Evolutionary conservation across 176 grass and related monocot species (phyloP), one percentile per base, ranked within the genome.

Genomic region (Pharus latifolius): DNA sequence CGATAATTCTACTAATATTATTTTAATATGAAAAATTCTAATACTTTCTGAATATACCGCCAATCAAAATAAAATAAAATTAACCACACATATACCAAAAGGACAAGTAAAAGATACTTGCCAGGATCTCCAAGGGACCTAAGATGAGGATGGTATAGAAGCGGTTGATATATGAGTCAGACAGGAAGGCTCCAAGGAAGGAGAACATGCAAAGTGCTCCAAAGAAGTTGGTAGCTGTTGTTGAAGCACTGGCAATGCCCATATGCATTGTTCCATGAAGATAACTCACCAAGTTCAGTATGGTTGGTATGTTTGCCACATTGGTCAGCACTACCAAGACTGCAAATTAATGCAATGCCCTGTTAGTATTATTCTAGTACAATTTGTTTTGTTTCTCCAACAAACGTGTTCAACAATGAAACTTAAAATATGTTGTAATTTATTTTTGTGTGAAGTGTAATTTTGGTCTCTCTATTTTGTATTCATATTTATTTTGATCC

Each of bases 261-360:
- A 81, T 85, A 16, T 94, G 83, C 91, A 94, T 84, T 8, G 31
- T 94, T n/a, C 86, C 86, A 55, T 67, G 56, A 1, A 94, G n/a
- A 60, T 87, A 89, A 17, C 38, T 71, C 54, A 84, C 83, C 9
- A 93, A 23, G 79, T 93, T 93, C 41, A 93, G 13, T 0, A 83
- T 8, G 9, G 55, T 83, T 7, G 85, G 63, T 3, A 94, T 56
- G n/a, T 74, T 83, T 1, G 62, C 85, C 2, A 79, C 41, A 20
- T 73, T 86, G 8, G 65, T 29, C 64, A 78, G 52, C 70, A 80
- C 70, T 7, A 88, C 67, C 2, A 83, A 38, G 20, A 83, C 85
- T 93, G 55, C 42, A 31, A 54, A 0, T 3, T 13, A 1, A 57
- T 57, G n/a, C n/a, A n/a, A n/a, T n/a, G n/a, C n/a, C n/a, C n/a